These are phyloP conservation scores for Metschnikowia santaceciliae DNA, from an alignment of 805 yeast genomes.

Conservation along the genomic window DNA sequence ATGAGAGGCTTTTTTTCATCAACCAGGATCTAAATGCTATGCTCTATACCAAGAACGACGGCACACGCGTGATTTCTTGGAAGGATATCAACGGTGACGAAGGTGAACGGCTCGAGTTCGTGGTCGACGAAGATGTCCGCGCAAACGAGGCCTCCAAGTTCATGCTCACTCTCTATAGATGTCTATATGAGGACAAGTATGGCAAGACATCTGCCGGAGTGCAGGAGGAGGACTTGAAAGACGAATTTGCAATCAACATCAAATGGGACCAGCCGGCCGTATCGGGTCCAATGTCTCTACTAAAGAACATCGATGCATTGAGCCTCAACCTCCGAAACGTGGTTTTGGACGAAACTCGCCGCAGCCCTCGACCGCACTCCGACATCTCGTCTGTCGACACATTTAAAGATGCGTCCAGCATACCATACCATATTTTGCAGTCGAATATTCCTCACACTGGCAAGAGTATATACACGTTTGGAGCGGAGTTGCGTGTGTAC, in stretches of 20 bases:
- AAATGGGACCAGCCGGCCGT: not conserved
- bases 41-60: constrained; percentile 48
- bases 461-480: constrained; percentile 15
- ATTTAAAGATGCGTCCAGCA: constrained; percentile 16
- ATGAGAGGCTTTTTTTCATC: constrained; percentile 70
- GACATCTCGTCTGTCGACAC: constrained; percentile 15
- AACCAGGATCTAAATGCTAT: constrained; percentile 57
- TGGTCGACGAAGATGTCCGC: constrained; percentile 59
- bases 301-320: constrained; percentile 2
- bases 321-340: not conserved
- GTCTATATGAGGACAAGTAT: constrained; percentile 76
- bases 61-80: constrained; percentile 68
- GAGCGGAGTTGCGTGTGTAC: constrained; percentile 51
- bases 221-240: constrained; percentile 23
- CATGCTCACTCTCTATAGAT: constrained; percentile 55
- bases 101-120: constrained; percentile 80
- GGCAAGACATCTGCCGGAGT: constrained; percentile 47
- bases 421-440: constrained; percentile 13
- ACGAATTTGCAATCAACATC: constrained; percentile 8
- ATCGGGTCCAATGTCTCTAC: constrained; percentile 1
- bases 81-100: constrained; percentile 77
- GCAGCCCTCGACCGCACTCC: not conserved
- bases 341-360: not conserved
- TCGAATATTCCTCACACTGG: constrained; percentile 15
- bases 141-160: constrained; percentile 58